Conservation (phyloP, 2,329 filamentous ascomycete genomes). For the Cordyceps cicadae region DNA sequence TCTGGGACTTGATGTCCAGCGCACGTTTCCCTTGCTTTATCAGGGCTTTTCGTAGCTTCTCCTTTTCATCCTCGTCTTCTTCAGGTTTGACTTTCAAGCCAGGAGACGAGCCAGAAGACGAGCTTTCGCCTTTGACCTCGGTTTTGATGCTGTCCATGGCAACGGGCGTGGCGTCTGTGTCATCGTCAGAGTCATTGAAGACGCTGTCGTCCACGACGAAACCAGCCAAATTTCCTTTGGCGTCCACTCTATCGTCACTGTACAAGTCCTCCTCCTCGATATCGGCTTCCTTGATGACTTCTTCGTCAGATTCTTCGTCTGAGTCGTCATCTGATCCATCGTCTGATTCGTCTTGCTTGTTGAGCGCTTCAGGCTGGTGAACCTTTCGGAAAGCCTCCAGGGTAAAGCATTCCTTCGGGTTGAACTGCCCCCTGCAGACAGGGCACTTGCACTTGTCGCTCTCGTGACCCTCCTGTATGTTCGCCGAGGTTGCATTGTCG, state of each 20-base stretch:
- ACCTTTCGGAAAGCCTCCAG: constrained; percentile 65
- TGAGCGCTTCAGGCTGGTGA: constrained; percentile 50
- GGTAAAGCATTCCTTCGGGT: constrained; percentile 63
- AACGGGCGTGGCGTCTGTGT: constrained; percentile 23
- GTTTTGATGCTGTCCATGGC: constrained; percentile 13
- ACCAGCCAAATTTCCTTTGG: constrained; percentile 29
- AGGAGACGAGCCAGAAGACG: no score
- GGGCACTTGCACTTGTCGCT: constrained; percentile 57
- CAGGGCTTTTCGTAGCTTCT: constrained; percentile 15
- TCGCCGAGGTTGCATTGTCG: constrained; percentile 47
- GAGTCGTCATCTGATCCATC: constrained; percentile 24
- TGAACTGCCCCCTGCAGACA: constrained; percentile 60
- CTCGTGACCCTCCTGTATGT: constrained; percentile 53
- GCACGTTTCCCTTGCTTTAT: constrained; percentile 6
- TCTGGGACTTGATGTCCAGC: constrained; percentile 10
- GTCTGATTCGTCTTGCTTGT: constrained; percentile 29
- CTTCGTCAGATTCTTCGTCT: constrained; percentile 14
- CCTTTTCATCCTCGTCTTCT: constrained; percentile 21
- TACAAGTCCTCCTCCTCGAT: constrained; percentile 24
- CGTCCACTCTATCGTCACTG: constrained; percentile 22
- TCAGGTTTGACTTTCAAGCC: constrained; percentile 12
- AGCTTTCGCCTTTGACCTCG: constrained; percentile 15
- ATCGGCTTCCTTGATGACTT: not conserved
- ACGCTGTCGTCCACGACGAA: constrained; percentile 24
- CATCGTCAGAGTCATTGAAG: constrained; percentile 25